Conservation (phyloP, 805 yeast genomes). For the Ogataea henricii region DNA sequence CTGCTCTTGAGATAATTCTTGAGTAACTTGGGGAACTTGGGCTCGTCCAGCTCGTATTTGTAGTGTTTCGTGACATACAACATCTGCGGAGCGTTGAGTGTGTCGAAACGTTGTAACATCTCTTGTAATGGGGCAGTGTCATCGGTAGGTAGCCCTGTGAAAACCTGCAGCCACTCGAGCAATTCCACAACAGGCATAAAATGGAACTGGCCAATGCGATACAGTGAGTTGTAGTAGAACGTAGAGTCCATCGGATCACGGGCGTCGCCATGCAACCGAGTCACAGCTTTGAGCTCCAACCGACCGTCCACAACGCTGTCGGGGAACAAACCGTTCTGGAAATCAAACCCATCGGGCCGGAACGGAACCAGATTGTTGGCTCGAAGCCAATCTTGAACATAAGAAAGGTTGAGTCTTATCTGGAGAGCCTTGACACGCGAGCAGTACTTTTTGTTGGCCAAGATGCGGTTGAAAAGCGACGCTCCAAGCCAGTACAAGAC, state of each 20-base stretch:
- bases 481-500: conserved; percentile 78
- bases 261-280: conserved; percentile 32
- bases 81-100: conserved; percentile 69
- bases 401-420: conserved; percentile 80
- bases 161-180: conserved; percentile 88
- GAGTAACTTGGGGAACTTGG: conserved; percentile 57
- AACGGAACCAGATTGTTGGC: conserved; percentile 56
- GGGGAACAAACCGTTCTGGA: conserved; percentile 34
- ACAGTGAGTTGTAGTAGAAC: conserved; percentile 66
- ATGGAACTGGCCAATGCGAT: conserved; percentile 64
- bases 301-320: conserved; percentile 32
- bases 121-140: conserved; percentile 60
- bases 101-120: conserved; percentile 53
- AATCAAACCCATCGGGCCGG: conserved; percentile 29
- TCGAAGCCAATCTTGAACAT: conserved; percentile 92
- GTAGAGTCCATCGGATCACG: conserved; percentile 49
- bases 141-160: conserved; percentile 54
- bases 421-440: conserved; percentile 88
- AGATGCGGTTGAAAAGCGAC: conserved; percentile 69
- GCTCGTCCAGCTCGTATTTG: conserved; percentile 82
- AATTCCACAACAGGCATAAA: conserved; percentile 75
- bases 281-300: conserved; percentile 29
- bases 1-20: conserved; percentile 44
- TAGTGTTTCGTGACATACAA: conserved; percentile 72
- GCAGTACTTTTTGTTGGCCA: conserved; percentile 67